phyloP scores from a whole-genome alignment of 495 filamentous ascomycete species.

The Penicillium coffeae region DNA sequence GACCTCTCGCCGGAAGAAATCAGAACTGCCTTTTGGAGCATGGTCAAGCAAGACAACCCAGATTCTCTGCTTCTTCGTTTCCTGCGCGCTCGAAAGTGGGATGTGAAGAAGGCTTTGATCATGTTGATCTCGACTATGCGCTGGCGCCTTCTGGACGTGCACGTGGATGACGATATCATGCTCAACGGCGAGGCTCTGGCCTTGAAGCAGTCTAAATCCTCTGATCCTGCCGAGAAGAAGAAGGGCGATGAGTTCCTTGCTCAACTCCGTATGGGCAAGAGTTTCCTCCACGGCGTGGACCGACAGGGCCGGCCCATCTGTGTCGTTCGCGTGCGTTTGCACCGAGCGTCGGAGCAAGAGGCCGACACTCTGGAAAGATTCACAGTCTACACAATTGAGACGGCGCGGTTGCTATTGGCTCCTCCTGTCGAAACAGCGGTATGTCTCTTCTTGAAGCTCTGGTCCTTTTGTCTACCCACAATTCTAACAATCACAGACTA shows the following conservation, averaged over 20 bases:
- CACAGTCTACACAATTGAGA: slow-evolving; percentile 94
- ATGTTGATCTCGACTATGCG: slow-evolving; percentile 94
- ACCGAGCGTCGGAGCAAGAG: slow-evolving; percentile 75
- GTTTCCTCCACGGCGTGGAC: slow-evolving; percentile 85
- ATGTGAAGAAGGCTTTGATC: slow-evolving; percentile 84
- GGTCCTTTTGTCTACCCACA: slow-evolving; percentile 1
- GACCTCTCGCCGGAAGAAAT: slow-evolving; percentile 73
- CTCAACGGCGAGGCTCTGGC: slow-evolving; percentile 67
- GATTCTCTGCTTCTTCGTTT: slow-evolving; percentile 86
- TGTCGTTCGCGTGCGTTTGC: slow-evolving; percentile 75
- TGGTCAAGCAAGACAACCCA: slow-evolving; percentile 95
- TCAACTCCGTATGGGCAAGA: slow-evolving; percentile 90
- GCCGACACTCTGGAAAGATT: slow-evolving; percentile 77
- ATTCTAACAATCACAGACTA: slow-evolving; percentile 48
- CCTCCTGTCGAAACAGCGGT: slow-evolving; percentile 88
- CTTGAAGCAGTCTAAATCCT: slow-evolving; percentile 53
- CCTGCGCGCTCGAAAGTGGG: slow-evolving; percentile 92
- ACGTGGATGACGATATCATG: slow-evolving; percentile 87
- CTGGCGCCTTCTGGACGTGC: slow-evolving; percentile 77
- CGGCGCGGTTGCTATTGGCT: slow-evolving; percentile 74
- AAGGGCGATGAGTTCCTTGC: slow-evolving; percentile 76
- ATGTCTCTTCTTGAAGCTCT: slow-evolving; percentile 28
- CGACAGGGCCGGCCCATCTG: slow-evolving; percentile 85
- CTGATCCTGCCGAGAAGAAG: slow-evolving; percentile 54
- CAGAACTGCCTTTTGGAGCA: slow-evolving; percentile 81